Evolutionary conservation across 352 stramenopile species (phyloP).

Genomic region (Plasmopara viticola): DNA sequence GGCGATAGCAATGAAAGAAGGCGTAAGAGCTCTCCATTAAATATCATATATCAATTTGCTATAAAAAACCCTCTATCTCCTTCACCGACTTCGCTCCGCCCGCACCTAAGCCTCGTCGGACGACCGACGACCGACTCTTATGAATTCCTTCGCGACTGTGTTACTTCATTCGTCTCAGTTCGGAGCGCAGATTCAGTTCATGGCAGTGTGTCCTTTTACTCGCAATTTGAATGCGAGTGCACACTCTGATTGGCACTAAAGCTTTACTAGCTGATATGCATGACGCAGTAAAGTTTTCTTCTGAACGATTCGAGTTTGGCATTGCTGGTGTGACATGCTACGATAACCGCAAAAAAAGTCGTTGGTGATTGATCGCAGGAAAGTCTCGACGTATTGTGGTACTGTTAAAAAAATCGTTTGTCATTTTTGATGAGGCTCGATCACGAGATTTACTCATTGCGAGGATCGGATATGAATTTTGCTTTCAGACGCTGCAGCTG

Average conservation of each 20-base stretch:
- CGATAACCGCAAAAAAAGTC: conserved; percentile 39
- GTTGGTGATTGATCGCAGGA: conserved; percentile 79
- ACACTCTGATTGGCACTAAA: conserved; percentile 82
- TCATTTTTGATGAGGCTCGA: conserved; percentile 88
- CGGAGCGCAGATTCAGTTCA: conserved; percentile 3
- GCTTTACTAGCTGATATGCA: conserved; percentile 68
- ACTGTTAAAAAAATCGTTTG: conserved; percentile 68
- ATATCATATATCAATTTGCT: too few relatives aligned
- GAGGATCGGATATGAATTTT: conserved; percentile 91
- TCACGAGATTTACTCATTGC: conserved; percentile 79
- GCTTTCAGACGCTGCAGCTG: conserved; percentile 41
- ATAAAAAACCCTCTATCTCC: too few relatives aligned
- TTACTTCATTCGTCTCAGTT: conserved; percentile 18
- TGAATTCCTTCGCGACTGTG: too few relatives aligned
- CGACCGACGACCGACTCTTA: too few relatives aligned
- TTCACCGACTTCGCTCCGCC: too few relatives aligned
- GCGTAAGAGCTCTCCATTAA: too few relatives aligned
- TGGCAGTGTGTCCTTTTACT: conserved; percentile 46
- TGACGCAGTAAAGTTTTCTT: conserved; percentile 45
- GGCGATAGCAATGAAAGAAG: too few relatives aligned
- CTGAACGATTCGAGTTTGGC: conserved; percentile 18
- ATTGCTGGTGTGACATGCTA: conserved; percentile 81
- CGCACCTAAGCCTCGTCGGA: too few relatives aligned
- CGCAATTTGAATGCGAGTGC: conserved; percentile 30
- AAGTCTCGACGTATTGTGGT: conserved; percentile 34